Conservation (phyloP, 2,329 filamentous ascomycete species). For the Westerdykella aurantiaca region DNA sequence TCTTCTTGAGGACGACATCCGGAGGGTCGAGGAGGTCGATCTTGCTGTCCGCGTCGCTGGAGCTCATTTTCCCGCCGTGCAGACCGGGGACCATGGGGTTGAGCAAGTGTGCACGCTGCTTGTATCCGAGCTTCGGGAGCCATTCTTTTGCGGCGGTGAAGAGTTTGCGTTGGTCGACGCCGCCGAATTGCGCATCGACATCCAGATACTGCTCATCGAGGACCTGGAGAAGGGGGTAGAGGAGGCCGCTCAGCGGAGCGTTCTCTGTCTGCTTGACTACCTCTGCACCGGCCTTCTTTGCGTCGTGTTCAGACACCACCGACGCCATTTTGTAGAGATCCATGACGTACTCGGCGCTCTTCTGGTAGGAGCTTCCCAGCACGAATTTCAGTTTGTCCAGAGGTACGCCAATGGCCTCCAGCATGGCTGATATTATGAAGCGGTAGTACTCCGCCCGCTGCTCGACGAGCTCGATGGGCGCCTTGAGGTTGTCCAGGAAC, state of each 20-base stretch:
- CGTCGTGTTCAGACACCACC: conserved; percentile 69
- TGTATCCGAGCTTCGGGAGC: conserved; percentile 80
- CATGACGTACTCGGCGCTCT: conserved; percentile 65
- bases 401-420: conserved; percentile 71
- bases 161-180: conserved; percentile 76
- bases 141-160: conserved; percentile 81
- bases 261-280: conserved; percentile 89
- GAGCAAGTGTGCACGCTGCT: conserved; percentile 65
- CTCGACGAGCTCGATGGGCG: conserved; percentile 80
- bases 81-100: conserved; percentile 89
- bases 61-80: conserved; percentile 72
- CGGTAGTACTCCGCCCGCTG: conserved; percentile 80
- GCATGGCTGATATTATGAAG: conserved; percentile 65
- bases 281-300: conserved; percentile 86
- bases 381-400: conserved; percentile 78
- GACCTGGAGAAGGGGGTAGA: conserved; percentile 84
- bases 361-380: conserved; percentile 78
- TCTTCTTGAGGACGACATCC: conserved; percentile 62
- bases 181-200: conserved; percentile 81
- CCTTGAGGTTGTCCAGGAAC: conserved; percentile 78
- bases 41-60: conserved; percentile 68
- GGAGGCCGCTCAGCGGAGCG: conserved; percentile 64
- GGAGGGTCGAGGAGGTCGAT: conserved; percentile 84
- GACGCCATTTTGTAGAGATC: conserved; percentile 74
- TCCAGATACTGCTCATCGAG: conserved; percentile 79